Evolutionary conservation across 2,329 filamentous ascomycete species (phyloP).

Genomic region (Geosmithia putterillii): DNA sequence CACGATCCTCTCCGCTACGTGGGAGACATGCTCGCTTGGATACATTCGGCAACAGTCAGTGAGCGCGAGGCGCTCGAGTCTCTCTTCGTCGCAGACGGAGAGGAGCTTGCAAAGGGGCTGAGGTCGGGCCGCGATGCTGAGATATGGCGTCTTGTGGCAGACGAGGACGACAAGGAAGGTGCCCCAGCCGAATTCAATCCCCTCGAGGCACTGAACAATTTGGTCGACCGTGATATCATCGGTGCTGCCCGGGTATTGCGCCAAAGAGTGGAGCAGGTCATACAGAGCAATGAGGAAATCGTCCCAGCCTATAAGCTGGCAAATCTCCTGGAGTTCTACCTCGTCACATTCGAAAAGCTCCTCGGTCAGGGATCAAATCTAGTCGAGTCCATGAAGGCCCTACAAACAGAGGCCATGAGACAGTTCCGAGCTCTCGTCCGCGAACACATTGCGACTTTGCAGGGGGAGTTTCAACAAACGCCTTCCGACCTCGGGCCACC

Average conservation of each 20-base stretch:
- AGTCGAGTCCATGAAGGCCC: slow-evolving; percentile 51
- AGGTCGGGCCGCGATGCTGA: slow-evolving; percentile 71
- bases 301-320: slow-evolving; percentile 82
- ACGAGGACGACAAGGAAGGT: slow-evolving; percentile 39
- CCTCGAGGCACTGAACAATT: slow-evolving; percentile 65
- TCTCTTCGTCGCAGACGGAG: slow-evolving; percentile 80
- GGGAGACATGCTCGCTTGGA: slow-evolving; percentile 96
- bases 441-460: slow-evolving; percentile 65
- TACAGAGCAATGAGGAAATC: slow-evolving; percentile 84
- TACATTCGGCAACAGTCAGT: slow-evolving; percentile 85
- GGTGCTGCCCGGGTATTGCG: slow-evolving; percentile 76
- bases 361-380: slow-evolving; percentile 58
- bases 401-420: slow-evolving; percentile 66
- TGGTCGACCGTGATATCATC: slow-evolving; percentile 76
- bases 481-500: slow-evolving; percentile 67
- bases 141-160: slow-evolving; percentile 60
- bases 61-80: slow-evolving; percentile 87
- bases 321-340: slow-evolving; percentile 84
- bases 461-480: slow-evolving; percentile 57
- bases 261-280: slow-evolving; percentile 80
- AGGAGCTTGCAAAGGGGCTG: slow-evolving; percentile 75
- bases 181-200: slow-evolving; percentile 57
- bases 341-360: slow-evolving; percentile 69
- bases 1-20: slow-evolving; percentile 88
- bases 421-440: slow-evolving; percentile 75